Percentiles rank a stretch among this genome's conserved stretches.
Conservation (phyloP, 2,329 filamentous ascomycete species). For the Aaosphaeria arxii region DNA sequence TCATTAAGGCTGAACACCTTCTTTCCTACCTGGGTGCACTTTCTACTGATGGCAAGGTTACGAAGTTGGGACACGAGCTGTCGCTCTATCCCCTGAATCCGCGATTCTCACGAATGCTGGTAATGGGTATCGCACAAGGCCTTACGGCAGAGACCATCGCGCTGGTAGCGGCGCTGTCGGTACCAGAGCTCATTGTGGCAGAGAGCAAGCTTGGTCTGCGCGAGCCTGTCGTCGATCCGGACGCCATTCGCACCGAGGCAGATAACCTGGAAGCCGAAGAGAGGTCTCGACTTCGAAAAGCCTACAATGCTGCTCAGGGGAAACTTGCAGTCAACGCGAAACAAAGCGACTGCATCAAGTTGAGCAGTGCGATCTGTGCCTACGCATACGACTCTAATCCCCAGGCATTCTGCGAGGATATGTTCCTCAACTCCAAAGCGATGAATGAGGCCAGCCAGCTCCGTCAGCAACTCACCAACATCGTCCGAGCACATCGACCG, state of each 20-base stretch:
- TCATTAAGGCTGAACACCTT: conserved; percentile 81
- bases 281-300: conserved; percentile 62
- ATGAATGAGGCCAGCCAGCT: conserved; percentile 84
- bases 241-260: conserved; percentile 54
- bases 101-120: conserved; percentile 85
- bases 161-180: conserved; percentile 82
- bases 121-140: conserved; percentile 78
- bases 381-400: conserved; percentile 53
- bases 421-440: conserved; percentile 84
- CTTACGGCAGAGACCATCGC: conserved; percentile 85
- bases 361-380: conserved; percentile 82
- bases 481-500: conserved; percentile 73
- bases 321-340: conserved; percentile 75
- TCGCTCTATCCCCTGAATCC: conserved; percentile 88
- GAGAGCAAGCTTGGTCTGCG: conserved; percentile 72
- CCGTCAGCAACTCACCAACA: conserved; percentile 75
- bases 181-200: conserved; percentile 81
- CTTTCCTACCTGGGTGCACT: conserved; percentile 83
- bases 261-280: conserved; percentile 70
- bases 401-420: conserved; percentile 74
- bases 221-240: conserved; percentile 44
- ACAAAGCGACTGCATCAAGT: conserved; percentile 82
- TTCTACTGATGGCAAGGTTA: conserved; percentile 68
- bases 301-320: conserved; percentile 69
- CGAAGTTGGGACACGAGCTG: conserved; percentile 74